Percentiles rank a stretch among this genome's conserved stretches.
Conservation (phyloP, 371 early-diverging fungal species). For the Lichtheimia ornata region DNA sequence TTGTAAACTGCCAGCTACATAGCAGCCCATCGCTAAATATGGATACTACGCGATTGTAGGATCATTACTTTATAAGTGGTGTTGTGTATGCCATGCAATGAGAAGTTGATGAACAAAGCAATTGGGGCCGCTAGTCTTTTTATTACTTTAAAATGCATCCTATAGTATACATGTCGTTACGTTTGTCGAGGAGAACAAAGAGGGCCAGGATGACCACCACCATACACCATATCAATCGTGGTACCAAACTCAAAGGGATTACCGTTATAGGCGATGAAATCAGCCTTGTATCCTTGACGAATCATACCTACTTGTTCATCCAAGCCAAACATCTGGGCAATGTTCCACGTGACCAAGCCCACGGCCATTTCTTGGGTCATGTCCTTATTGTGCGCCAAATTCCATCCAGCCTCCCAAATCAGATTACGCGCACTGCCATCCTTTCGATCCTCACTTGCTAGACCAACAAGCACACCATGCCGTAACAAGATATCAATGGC, state of each 20-base stretch:
- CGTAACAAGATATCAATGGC: constrained; percentile 57
- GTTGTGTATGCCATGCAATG: too few relatives aligned
- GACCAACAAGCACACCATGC: constrained; percentile 62
- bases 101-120: too few relatives aligned
- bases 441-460: constrained; percentile 57
- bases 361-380: constrained; percentile 59
- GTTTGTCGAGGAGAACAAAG: constrained; percentile 32
- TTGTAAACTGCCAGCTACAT: too few relatives aligned
- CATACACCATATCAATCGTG: constrained; percentile 50
- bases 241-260: constrained; percentile 61
- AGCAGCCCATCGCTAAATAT: too few relatives aligned
- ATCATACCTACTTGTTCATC: neutral
- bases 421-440: constrained; percentile 68
- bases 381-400: constrained; percentile 36
- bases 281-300: constrained; percentile 24
- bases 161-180: too few relatives aligned
- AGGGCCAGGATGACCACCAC: constrained; percentile 49
- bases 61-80: too few relatives aligned
- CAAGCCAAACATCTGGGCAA: constrained; percentile 60
- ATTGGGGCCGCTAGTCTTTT: too few relatives aligned
- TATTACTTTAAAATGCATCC: too few relatives aligned
- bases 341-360: constrained; percentile 75
- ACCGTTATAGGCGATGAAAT: constrained; percentile 56
- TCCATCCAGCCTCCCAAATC: constrained; percentile 74
- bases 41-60: too few relatives aligned